phyloP scores from a whole-genome alignment of 176 grass and related monocot genomes.

The Lolium perenne region DNA sequence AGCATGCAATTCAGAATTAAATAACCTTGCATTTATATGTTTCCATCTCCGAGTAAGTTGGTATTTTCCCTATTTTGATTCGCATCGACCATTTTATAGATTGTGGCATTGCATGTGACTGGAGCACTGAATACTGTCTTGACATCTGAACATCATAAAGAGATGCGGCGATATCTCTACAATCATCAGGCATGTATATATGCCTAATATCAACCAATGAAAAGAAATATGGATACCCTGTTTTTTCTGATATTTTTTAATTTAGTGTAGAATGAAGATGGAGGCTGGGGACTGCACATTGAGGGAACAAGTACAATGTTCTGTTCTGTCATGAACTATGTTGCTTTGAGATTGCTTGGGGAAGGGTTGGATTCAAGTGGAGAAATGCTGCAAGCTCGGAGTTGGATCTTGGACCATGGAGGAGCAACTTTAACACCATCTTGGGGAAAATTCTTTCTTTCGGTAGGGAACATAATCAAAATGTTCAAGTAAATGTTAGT shows the following conservation, averaged over 20 bases:
- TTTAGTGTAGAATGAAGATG: conserved; percentile 77
- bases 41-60: neutral
- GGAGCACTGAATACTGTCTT: conserved; percentile 64
- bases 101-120: conserved; percentile 60
- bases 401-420: conserved; percentile 91
- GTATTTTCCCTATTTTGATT: neutral
- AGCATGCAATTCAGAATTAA: conserved; percentile 51
- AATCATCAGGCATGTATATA: conserved; percentile 73
- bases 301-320: conserved; percentile 92
- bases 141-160: conserved; percentile 66
- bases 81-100: neutral
- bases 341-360: conserved; percentile 85
- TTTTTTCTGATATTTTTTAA: conserved; percentile 5
- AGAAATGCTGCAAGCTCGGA: conserved; percentile 74
- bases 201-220: neutral
- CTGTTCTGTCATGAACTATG: conserved; percentile 78
- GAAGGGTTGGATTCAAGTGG: conserved; percentile 69
- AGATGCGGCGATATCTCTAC: conserved; percentile 84
- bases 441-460: conserved; percentile 96
- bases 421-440: conserved; percentile 82
- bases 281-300: conserved; percentile 95
- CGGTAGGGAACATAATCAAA: conserved; percentile 42
- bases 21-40: neutral
- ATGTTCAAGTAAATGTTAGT: neutral
- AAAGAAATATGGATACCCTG: neutral